Conservation (phyloP, 495 filamentous ascomycete genomes). For the Cetradonia linearis region DNA sequence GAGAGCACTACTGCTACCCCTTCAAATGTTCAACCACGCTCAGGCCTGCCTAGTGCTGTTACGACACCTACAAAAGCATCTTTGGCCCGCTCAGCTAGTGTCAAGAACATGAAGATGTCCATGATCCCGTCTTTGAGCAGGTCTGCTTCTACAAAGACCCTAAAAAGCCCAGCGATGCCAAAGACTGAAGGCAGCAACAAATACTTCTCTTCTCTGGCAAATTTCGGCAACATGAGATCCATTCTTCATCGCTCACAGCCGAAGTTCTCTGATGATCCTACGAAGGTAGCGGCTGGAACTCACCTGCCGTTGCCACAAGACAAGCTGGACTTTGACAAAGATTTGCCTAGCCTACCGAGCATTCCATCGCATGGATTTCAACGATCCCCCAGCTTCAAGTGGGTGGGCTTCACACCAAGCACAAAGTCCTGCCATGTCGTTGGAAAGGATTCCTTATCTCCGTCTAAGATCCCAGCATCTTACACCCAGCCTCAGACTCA, state of each 20-base stretch:
- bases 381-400: slow-evolving; percentile 44
- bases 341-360: slow-evolving; percentile 29
- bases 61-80: slow-evolving; percentile 78
- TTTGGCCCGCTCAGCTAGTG: slow-evolving; percentile 50
- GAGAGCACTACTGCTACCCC: slow-evolving; percentile 31
- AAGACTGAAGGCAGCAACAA: slow-evolving; percentile 26
- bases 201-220: slow-evolving; percentile 22
- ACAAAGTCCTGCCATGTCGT: slow-evolving; percentile 38
- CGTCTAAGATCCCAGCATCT: slow-evolving; percentile 34
- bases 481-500: slow-evolving; percentile 6
- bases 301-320: slow-evolving; percentile 43
- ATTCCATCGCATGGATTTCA: slow-evolving; percentile 19
- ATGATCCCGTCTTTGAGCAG: slow-evolving; percentile 45
- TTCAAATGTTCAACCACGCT: slow-evolving; percentile 33
- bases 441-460: slow-evolving; percentile 34
- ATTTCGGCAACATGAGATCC: slow-evolving; percentile 39
- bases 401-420: slow-evolving; percentile 49
- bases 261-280: slow-evolving; percentile 50
- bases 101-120: slow-evolving; percentile 45
- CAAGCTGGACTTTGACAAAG: slow-evolving; percentile 38
- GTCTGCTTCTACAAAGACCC: slow-evolving; percentile 37
- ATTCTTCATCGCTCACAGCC: slow-evolving; percentile 52
- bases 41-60: slow-evolving; percentile 39
- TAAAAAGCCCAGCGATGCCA: slow-evolving; percentile 15
- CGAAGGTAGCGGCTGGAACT: slow-evolving; percentile 51